These are phyloP conservation scores for Tetrahymena malaccensis DNA, from an alignment of 73 alveolate species.

Conservation along the genomic window DNA sequence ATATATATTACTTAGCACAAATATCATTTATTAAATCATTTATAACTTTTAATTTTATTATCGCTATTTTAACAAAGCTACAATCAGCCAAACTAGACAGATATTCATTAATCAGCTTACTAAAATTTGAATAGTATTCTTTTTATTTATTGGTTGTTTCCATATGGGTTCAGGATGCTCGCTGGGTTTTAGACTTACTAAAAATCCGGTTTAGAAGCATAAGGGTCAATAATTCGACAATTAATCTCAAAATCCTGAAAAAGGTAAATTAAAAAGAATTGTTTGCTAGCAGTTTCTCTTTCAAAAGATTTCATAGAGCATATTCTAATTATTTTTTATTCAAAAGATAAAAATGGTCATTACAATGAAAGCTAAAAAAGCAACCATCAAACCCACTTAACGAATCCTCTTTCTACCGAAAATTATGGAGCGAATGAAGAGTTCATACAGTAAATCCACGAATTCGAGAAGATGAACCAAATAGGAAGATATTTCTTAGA, in stretches of 20 bases:
- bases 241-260: background rate
- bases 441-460: background rate
- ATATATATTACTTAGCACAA: background rate
- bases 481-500: background rate
- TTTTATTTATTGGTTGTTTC: background rate
- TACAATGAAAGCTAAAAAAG: background rate
- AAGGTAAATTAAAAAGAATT: background rate
- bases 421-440: background rate
- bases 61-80: background rate
- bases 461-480: background rate
- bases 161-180: background rate
- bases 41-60: no score
- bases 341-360: background rate
- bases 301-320: background rate
- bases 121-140: background rate
- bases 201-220: background rate
- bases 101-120: background rate
- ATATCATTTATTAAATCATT: background rate
- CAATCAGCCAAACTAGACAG: background rate
- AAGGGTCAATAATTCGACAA: background rate
- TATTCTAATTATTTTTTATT: no score
- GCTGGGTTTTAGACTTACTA: background rate
- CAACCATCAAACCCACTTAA: background rate
- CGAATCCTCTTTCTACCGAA: background rate
- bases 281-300: background rate